These are phyloP conservation scores for Carallia pectinifolia DNA, from an alignment of 345 rosid genomes.

Conservation along the genomic window DNA sequence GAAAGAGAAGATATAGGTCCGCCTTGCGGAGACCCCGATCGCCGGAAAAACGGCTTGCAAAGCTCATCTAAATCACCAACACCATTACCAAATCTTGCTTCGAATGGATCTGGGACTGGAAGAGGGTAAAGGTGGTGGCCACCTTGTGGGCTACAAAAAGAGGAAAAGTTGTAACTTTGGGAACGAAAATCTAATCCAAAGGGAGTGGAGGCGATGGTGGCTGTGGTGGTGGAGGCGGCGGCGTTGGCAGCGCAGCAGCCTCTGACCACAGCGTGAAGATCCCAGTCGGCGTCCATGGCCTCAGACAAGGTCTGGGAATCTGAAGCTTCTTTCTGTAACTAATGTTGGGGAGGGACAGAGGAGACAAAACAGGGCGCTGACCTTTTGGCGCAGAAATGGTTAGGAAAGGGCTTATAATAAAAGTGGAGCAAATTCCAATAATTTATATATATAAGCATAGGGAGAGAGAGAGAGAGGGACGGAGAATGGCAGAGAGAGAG, in stretches of 20 bases:
- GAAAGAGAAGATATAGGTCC: conserved; percentile 38
- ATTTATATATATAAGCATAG: conserved; percentile 24
- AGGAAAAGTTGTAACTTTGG: conserved; percentile 22
- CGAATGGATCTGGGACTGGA: conserved; percentile 29
- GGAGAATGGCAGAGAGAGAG: neutral
- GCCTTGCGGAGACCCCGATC: conserved; percentile 33
- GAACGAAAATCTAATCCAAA: conserved; percentile 24
- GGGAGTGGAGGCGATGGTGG: conserved; percentile 20
- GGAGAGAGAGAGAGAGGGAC: no score
- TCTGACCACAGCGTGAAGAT: conserved; percentile 92
- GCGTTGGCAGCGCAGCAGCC: conserved; percentile 49
- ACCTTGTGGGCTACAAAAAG: conserved; percentile 14
- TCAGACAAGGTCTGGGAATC: conserved; percentile 35
- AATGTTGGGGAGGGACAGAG: conserved; percentile 26
- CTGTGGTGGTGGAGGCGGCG: conserved; percentile 32
- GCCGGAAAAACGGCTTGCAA: conserved; percentile 62
- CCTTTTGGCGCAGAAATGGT: conserved; percentile 54
- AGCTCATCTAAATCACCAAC: conserved; percentile 70
- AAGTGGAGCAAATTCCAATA: conserved; percentile 19
- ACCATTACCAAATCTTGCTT: conserved; percentile 30
- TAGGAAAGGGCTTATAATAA: conserved; percentile 27
- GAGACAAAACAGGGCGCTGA: conserved; percentile 65
- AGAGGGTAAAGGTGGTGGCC: conserved; percentile 20
- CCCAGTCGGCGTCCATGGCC: conserved; percentile 86
- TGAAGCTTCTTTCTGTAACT: conserved; percentile 20